Conservation (phyloP, 2,329 filamentous ascomycete species). For the Nannizzia gypsea region DNA sequence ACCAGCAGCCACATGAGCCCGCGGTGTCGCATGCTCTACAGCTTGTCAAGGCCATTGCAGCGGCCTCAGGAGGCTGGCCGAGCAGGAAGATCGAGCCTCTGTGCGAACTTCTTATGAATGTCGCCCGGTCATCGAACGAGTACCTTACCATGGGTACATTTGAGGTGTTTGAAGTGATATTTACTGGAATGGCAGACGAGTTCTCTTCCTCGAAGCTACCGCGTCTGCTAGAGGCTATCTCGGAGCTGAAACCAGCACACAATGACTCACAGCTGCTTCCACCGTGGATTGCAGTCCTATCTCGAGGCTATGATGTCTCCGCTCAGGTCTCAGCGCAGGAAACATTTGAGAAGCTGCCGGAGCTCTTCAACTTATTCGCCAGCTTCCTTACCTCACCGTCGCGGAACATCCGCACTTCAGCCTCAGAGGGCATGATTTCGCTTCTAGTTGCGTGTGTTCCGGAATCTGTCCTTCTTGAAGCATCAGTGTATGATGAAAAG, state of each 20-base stretch:
- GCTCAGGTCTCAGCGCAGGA: constrained; percentile 80
- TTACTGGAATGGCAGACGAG: constrained; percentile 79
- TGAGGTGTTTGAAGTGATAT: constrained; percentile 95
- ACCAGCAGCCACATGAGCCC: constrained; percentile 55
- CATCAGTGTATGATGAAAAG: constrained; percentile 88
- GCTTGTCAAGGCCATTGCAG: constrained; percentile 77
- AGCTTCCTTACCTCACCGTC: constrained; percentile 75
- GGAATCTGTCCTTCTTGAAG: constrained; percentile 67
- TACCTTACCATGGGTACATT: constrained; percentile 94
- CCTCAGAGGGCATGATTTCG: constrained; percentile 87
- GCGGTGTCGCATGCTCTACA: constrained; percentile 84
- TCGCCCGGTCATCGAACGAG: constrained; percentile 82
- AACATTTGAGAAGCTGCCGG: constrained; percentile 80
- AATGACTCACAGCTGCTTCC: constrained; percentile 92
- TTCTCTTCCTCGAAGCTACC: constrained; percentile 82
- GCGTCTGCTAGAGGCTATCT: constrained; percentile 78
- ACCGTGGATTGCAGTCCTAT: constrained; percentile 92
- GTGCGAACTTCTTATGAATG: constrained; percentile 77
- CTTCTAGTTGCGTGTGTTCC: constrained; percentile 87
- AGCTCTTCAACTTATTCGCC: constrained; percentile 68
- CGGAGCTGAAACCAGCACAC: constrained; percentile 77
- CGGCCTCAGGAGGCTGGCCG: constrained; percentile 85
- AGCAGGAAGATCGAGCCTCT: constrained; percentile 88
- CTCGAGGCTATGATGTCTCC: constrained; percentile 85
- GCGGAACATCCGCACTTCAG: constrained; percentile 86